These are phyloP conservation scores for Tulasnella sp. DNA, from an alignment of 768 basidiomycete genomes.

Conservation along the genomic window DNA sequence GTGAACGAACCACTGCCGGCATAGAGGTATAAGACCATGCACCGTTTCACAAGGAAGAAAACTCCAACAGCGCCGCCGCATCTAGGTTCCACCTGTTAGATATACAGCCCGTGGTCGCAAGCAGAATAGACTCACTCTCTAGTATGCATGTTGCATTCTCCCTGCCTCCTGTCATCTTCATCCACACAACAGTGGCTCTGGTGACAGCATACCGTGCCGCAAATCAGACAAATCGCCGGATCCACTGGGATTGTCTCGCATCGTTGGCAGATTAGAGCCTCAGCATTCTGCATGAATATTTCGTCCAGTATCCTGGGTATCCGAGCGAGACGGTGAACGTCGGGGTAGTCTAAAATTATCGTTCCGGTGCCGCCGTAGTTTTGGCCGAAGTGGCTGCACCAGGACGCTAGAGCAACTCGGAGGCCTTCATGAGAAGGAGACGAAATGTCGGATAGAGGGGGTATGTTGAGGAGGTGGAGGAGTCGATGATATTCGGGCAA, in stretches of 20 bases:
- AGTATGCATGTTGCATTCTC: constrained; percentile 95
- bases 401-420: constrained; percentile 83
- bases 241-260: constrained; percentile 78
- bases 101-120: neutral
- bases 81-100: constrained; percentile 41
- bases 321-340: constrained; percentile 73
- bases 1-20: constrained; percentile 85
- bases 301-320: constrained; percentile 80
- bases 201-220: constrained; percentile 82
- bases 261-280: constrained; percentile 64
- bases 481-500: constrained; percentile 69
- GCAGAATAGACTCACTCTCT: constrained; percentile 64
- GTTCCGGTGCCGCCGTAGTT: constrained; percentile 68
- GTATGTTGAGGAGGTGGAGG: constrained; percentile 69
- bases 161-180: constrained; percentile 54
- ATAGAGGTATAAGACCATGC: constrained; percentile 83
- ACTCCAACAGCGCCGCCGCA: constrained; percentile 87
- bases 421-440: constrained; percentile 79
- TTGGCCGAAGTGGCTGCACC: constrained; percentile 86
- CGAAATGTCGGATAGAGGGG: constrained; percentile 57
- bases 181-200: constrained; percentile 90
- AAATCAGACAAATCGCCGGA: constrained; percentile 88
- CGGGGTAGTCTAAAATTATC: constrained; percentile 66
- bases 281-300: constrained; percentile 70
- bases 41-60: constrained; percentile 89